Evolutionary conservation across 331 rosid genomes (phyloP), one percentile per base, ranked within the genome.

Genomic region (Quercus tomentella): DNA sequence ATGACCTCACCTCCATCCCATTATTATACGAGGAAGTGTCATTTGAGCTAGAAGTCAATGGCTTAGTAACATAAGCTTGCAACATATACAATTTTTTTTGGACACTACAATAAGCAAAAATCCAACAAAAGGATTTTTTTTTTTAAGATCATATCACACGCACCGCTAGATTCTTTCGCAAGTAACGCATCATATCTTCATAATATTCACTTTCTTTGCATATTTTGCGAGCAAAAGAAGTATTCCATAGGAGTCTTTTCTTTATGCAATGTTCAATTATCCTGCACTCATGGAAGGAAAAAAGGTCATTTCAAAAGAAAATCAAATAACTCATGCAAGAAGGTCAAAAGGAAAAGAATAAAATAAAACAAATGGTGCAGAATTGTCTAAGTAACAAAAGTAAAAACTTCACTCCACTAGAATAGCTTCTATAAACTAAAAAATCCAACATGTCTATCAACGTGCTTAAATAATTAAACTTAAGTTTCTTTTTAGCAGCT

Each of bases 151-250:
- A 71, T 57, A 79, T 70, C 77, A 56, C 77, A 87, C 98, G 21
- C 83, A 91, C 98, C 85, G 99, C 97, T 71, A 96, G 84, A 81
- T 90, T 91, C 93, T 82, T 96, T 77, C 91, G 90, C 84, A 93
- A 84, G 87, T 93, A 96, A 51, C 92, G 90, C 93, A 96, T 91
- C 98, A 96, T 88, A 56, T 91, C 93, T 55, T 96, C 98, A 84
- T 91, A 96, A 77, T 90, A 96, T 84, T 91, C 99, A 76, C 89
- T 80, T 89, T 96, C 99, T 88, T 84, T 93, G 82, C 92, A 89
- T 81, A 93, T 84, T 87, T 87, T 88, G 75, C 86, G 83, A 81
- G 93, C 97, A 84, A 90, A 96, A 85, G 92, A 91, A 71, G 84
- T 87, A 82, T 82, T 86, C 99, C 98, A 96, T 79, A 71, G 88